Percentiles rank a stretch among this genome's conserved stretches.
These are phyloP conservation scores for Bocquillonia castaneifolia DNA, from an alignment of 441 rosid species.

Conservation along the genomic window DNA sequence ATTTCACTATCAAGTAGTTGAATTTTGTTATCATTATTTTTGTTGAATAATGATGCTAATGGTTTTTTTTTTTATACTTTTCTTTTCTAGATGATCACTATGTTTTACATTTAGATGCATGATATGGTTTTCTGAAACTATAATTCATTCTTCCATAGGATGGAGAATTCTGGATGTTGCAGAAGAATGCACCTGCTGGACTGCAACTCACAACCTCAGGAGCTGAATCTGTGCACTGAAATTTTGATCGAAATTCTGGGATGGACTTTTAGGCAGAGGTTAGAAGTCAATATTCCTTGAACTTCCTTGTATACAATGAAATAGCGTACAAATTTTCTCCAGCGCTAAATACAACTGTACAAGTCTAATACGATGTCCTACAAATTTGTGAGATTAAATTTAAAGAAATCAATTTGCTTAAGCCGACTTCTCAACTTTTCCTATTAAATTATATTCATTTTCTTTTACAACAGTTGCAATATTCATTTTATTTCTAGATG, in stretches of 20 bases:
- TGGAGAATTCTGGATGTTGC: not conserved
- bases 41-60: not conserved
- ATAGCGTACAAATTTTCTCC: not conserved
- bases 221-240: not conserved
- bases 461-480: not conserved
- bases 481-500: not conserved
- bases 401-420: not conserved
- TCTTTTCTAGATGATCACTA: not conserved
- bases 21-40: not conserved
- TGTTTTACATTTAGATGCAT: too few species aligned
- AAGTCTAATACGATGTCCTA: not conserved
- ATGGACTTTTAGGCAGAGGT: not conserved
- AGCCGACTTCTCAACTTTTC: not conserved
- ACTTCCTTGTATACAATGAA: not conserved
- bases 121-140: not conserved
- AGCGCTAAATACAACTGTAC: not conserved
- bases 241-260: not conserved
- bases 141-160: not conserved
- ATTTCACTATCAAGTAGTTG: not conserved
- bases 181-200: not conserved
- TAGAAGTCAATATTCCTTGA: not conserved
- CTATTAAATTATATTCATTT: not conserved
- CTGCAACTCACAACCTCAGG: not conserved
- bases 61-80: not conserved
- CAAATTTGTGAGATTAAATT: not conserved